Percentiles rank a stretch among this genome's conserved stretches.
phyloP scores from a whole-genome alignment of 805 yeast genomes.

The Lipomyces sp. region DNA sequence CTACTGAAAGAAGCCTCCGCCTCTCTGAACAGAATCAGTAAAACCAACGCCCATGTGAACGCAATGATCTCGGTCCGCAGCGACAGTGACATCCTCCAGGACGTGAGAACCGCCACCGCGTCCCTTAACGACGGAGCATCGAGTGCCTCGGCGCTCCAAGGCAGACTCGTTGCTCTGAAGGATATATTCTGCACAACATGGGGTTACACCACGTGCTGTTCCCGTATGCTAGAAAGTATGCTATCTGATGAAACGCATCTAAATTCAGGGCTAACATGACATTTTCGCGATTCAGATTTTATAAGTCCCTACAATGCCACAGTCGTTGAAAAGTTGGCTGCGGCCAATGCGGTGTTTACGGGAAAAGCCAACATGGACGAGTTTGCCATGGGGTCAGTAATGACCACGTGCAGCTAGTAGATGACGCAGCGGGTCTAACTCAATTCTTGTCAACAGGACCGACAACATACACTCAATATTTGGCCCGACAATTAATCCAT shows the following conservation, averaged over 20 bases:
- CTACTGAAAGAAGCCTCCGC: slow-evolving; percentile 3
- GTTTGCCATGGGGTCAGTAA: slow-evolving; percentile 84
- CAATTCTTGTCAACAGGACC: slow-evolving; percentile 23
- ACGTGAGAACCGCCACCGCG: background rate
- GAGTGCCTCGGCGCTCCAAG: slow-evolving; percentile 30
- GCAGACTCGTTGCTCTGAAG: slow-evolving; percentile 54
- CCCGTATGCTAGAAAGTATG: slow-evolving; percentile 50
- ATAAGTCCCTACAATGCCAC: slow-evolving; percentile 81
- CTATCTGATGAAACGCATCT: background rate
- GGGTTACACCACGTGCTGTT: slow-evolving; percentile 75
- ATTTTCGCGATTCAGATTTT: slow-evolving; percentile 42
- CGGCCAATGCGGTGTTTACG: slow-evolving; percentile 49
- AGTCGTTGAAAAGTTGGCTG: slow-evolving; percentile 52
- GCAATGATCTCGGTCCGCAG: slow-evolving; percentile 10
- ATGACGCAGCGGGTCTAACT: background rate
- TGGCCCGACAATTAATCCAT: slow-evolving; percentile 43
- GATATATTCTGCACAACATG: slow-evolving; percentile 73
- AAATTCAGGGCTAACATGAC: background rate
- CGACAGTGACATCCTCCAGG: background rate
- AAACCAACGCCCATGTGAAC: slow-evolving; percentile 9
- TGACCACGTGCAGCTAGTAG: no score
- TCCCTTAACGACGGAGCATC: background rate
- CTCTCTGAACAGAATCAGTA: slow-evolving; percentile 4
- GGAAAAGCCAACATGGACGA: slow-evolving; percentile 95
- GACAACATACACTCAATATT: slow-evolving; percentile 38